A percentile compares a stretch with the other conserved stretches of the same genome.
These are phyloP conservation scores for Vitis amurensis DNA, from an alignment of 164 flowering plant genomes.

Conservation along the genomic window DNA sequence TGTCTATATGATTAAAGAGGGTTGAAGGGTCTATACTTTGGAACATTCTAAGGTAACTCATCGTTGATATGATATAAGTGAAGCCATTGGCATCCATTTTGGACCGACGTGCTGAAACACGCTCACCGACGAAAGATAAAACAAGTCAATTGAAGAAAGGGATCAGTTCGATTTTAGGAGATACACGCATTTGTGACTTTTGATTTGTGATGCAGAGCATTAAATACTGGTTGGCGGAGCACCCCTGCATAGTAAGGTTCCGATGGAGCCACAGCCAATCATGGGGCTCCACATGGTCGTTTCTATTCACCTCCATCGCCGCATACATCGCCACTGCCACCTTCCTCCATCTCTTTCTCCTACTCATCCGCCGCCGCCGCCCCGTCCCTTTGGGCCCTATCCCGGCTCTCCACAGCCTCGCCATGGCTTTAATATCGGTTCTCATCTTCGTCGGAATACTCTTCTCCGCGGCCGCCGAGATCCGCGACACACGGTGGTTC, in stretches of 20 bases:
- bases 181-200: not conserved
- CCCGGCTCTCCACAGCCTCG: slow-evolving; percentile 38
- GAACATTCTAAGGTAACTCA: no score
- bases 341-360: slow-evolving; percentile 28
- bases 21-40: no score
- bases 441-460: slow-evolving; percentile 28
- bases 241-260: slow-evolving; percentile 64
- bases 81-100: no score
- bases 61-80: no score
- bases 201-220: slow-evolving; percentile 12
- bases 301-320: slow-evolving; percentile 61
- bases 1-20: no score
- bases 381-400: slow-evolving; percentile 33
- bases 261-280: slow-evolving; percentile 72
- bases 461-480: slow-evolving; percentile 61
- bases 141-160: not conserved
- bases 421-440: slow-evolving; percentile 17
- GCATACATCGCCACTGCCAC: slow-evolving; percentile 33
- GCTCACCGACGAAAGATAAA: no score
- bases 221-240: slow-evolving; percentile 64
- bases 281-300: slow-evolving; percentile 84
- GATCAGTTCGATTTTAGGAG: not conserved
- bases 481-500: slow-evolving; percentile 83
- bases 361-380: slow-evolving; percentile 21
- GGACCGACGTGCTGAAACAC: no score